Base-by-base conservation (phyloP, 352 stramenopile genomes). In the Bremia lactucae region DNA sequence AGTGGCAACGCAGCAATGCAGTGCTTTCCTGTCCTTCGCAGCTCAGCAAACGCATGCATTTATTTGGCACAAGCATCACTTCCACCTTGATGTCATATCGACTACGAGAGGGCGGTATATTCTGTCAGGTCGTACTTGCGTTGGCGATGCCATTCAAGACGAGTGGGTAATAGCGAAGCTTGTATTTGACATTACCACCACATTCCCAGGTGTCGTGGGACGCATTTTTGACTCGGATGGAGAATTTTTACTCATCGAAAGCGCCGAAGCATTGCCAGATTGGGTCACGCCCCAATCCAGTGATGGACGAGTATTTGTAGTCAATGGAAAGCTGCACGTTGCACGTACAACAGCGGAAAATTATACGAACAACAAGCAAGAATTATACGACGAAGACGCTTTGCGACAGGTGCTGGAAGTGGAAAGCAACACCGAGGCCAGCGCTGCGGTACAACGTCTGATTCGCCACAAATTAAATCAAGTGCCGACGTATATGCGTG, bases 241-340 rank as follows among this genome's bases (percentile, higher is more conserved):
- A 23, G 68, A 89, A 46, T 87, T 89, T 49, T 42, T 89, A 23
- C 63, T 89, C 42, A 84, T 89, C 48, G 73, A 87, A 52, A 71
- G 62, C 20, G 76, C 76, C n/a, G 67, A 87, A 24, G 51, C 50
- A 25, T 52, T 89, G 14, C 76, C 73, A 3, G 53, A 78, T 23
- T 87, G 76, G 76, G 60, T 83, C 34, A 66, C 65, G 6, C 76
- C 76, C 0, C 68, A 86, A 39, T 64, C 59, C 47, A 78, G 55
- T 31, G 57, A 62, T 23, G 52, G 55, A 6, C 61, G 76, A 3
- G 58, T 81, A 29, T 80, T 85, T 18, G 37, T 82, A 14, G 8
- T 60, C 3, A 22, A 53, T 20, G 75, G 68, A 3, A 50, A 52
- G 33, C 29, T 83, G 19, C 58, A 76, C 35, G 53, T 86, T 52